Evolutionary conservation across 768 basidiomycete genomes (phyloP).

Genomic region (Leucosporidium creatinivorum): DNA sequence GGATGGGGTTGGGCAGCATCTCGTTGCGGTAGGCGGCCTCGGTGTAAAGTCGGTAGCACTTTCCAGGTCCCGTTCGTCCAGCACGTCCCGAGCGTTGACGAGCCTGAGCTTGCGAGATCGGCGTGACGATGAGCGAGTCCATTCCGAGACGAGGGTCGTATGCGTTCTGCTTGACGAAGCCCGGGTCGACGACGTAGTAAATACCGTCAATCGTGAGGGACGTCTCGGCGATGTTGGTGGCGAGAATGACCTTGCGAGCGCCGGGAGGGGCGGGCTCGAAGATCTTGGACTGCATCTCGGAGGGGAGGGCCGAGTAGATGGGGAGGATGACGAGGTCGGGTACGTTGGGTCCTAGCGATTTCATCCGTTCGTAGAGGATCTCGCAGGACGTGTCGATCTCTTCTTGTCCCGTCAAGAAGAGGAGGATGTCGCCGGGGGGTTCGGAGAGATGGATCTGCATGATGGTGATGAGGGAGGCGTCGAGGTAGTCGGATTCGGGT

Average conservation of each 20-base stretch:
- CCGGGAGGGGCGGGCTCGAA: slow-evolving; percentile 98
- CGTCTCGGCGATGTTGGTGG: slow-evolving; percentile 99
- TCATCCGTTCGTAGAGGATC: slow-evolving; percentile 97
- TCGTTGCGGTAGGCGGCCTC: slow-evolving; percentile 98
- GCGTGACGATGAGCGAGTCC: slow-evolving; percentile 98
- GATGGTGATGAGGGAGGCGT: slow-evolving; percentile 94
- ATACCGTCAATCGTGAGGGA: slow-evolving; percentile 97
- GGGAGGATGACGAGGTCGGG: slow-evolving; percentile 94
- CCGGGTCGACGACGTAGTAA: slow-evolving; percentile 98
- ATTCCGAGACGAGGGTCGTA: slow-evolving; percentile 95
- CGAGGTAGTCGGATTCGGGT: slow-evolving; percentile 93
- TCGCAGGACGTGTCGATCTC: slow-evolving; percentile 98
- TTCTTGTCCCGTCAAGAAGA: slow-evolving; percentile 97
- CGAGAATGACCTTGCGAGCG: slow-evolving; percentile 96
- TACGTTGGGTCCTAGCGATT: slow-evolving; percentile 94
- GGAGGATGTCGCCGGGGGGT: slow-evolving; percentile 88
- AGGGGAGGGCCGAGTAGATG: slow-evolving; percentile 95
- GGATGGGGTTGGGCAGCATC: slow-evolving; percentile 95
- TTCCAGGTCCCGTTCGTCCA: slow-evolving; percentile 94
- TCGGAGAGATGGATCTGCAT: slow-evolving; percentile 99
- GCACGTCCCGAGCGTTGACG: slow-evolving; percentile 92
- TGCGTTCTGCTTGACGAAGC: slow-evolving; percentile 97
- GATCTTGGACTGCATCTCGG: slow-evolving; percentile 93
- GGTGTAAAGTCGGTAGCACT: slow-evolving; percentile 95
- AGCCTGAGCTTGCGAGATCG: slow-evolving; percentile 97